Percentiles rank a stretch among this genome's conserved stretches.
Evolutionary conservation across 2,329 filamentous ascomycete species (phyloP).

Genomic region (Mycosphaerella sp.): DNA sequence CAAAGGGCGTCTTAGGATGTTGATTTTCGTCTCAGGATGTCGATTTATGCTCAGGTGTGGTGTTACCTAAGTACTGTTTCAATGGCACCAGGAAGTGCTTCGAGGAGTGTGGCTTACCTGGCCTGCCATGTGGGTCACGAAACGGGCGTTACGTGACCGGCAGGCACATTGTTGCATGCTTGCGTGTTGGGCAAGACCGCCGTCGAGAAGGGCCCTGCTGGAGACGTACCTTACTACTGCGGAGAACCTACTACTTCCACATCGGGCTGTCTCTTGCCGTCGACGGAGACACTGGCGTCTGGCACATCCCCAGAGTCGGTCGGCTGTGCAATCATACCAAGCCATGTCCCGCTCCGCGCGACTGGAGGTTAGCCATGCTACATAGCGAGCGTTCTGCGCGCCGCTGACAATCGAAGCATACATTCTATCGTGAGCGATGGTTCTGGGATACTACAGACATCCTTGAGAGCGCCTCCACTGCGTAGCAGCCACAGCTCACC

Average conservation of each 20-base stretch:
- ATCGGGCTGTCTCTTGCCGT: not conserved
- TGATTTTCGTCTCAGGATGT: no score
- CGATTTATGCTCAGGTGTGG: not conserved
- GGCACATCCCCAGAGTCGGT: not conserved
- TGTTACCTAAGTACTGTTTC: not conserved
- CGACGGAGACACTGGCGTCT: not conserved
- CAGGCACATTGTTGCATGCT: slow-evolving; percentile 1
- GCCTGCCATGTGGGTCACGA: not conserved
- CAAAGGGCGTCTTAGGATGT: not conserved
- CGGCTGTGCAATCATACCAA: not conserved
- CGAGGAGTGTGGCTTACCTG: not conserved
- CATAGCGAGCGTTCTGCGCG: not conserved
- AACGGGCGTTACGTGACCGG: not conserved
- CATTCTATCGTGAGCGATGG: not conserved
- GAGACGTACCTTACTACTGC: not conserved
- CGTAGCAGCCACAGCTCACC: not conserved
- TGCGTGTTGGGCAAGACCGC: not conserved
- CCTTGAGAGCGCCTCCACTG: not conserved
- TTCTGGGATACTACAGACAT: not conserved
- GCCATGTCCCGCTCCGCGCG: not conserved
- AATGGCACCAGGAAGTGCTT: not conserved
- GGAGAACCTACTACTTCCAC: not conserved
- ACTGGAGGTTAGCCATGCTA: not conserved
- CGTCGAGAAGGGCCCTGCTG: not conserved
- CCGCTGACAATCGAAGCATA: not conserved